Conservation (phyloP, 2,329 filamentous ascomycete species). For the Akanthomyces lecanii region DNA sequence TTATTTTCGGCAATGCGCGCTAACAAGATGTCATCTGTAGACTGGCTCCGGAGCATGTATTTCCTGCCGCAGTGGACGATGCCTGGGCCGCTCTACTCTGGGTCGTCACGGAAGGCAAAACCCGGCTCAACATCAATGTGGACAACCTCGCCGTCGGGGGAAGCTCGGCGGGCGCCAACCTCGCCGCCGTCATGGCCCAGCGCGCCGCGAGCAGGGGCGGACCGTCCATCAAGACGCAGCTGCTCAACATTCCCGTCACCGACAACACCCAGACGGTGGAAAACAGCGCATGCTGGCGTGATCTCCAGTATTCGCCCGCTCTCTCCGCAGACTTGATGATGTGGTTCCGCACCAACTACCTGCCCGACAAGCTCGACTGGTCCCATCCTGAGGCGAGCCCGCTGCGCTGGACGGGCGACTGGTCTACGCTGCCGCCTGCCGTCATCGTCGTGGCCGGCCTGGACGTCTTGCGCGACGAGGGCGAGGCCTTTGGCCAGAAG, state of each 20-base stretch:
- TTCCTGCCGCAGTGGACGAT: slow-evolving; percentile 49
- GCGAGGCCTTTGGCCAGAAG: slow-evolving; percentile 46
- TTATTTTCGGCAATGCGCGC: neutral
- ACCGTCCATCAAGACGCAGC: slow-evolving; percentile 34
- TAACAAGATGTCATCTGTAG: neutral
- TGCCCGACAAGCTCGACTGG: slow-evolving; percentile 44
- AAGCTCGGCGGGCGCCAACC: slow-evolving; percentile 27
- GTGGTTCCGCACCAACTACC: slow-evolving; percentile 57
- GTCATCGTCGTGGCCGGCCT: slow-evolving; percentile 51
- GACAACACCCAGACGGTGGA: slow-evolving; percentile 49
- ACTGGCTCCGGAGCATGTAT: slow-evolving; percentile 48
- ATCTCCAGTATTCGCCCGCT: slow-evolving; percentile 48
- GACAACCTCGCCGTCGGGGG: slow-evolving; percentile 44
- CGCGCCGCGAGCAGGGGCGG: neutral
- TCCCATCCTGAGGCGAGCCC: slow-evolving; percentile 50
- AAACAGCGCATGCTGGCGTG: slow-evolving; percentile 42
- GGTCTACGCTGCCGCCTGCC: slow-evolving; percentile 28
- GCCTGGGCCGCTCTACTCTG: slow-evolving; percentile 49
- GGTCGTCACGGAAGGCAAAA: slow-evolving; percentile 23
- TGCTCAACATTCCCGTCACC: slow-evolving; percentile 54
- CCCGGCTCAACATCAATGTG: slow-evolving; percentile 30
- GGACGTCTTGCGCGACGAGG: slow-evolving; percentile 54
- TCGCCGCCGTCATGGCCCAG: slow-evolving; percentile 11
- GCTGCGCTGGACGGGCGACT: slow-evolving; percentile 12
- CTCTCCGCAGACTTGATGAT: slow-evolving; percentile 55